These are phyloP conservation scores for Kodamaea sp. DNA, from an alignment of 1,139 yeast genomes.

Conservation along the genomic window DNA sequence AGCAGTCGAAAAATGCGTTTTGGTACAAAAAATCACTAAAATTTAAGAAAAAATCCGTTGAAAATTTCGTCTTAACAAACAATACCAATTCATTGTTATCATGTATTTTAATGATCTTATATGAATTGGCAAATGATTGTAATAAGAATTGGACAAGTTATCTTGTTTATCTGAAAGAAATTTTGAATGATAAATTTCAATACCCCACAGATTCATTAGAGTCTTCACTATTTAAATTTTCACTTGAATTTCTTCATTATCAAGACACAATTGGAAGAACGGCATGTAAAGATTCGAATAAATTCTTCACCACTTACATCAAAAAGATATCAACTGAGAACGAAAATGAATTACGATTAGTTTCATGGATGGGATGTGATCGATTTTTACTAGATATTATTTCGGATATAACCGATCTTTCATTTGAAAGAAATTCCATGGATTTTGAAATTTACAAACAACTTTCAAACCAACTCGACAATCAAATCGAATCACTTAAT, in stretches of 20 bases:
- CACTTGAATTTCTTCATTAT: slow-evolving; percentile 27
- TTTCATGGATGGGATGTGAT: slow-evolving; percentile 31
- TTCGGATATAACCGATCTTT: slow-evolving; percentile 35
- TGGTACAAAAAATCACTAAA: slow-evolving; percentile 20
- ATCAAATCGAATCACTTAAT: slow-evolving; percentile 10
- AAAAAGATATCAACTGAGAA: slow-evolving; percentile 9
- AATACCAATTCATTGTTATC: slow-evolving; percentile 21
- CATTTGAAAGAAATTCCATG: slow-evolving; percentile 22
- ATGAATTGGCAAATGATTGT: slow-evolving; percentile 30
- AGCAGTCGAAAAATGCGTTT: slow-evolving; percentile 10
- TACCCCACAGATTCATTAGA: slow-evolving; percentile 19
- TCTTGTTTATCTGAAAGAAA: slow-evolving; percentile 20
- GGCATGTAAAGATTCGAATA: slow-evolving; percentile 29
- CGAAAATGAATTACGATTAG: slow-evolving; percentile 10
- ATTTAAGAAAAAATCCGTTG: slow-evolving; percentile 19
- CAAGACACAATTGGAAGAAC: slow-evolving; percentile 34
- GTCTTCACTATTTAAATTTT: slow-evolving; percentile 21
- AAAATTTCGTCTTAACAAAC: slow-evolving; percentile 8
- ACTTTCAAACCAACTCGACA: slow-evolving; percentile 7
- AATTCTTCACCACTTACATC: slow-evolving; percentile 20
- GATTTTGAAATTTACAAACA: slow-evolving; percentile 12
- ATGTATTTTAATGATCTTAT: slow-evolving; percentile 24
- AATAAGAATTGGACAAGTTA: slow-evolving; percentile 24
- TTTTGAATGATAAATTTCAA: slow-evolving; percentile 16
- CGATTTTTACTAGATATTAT: slow-evolving; percentile 23